Base-by-base conservation (phyloP, 768 basidiomycete genomes). In the Mycena rebaudengoi region DNA sequence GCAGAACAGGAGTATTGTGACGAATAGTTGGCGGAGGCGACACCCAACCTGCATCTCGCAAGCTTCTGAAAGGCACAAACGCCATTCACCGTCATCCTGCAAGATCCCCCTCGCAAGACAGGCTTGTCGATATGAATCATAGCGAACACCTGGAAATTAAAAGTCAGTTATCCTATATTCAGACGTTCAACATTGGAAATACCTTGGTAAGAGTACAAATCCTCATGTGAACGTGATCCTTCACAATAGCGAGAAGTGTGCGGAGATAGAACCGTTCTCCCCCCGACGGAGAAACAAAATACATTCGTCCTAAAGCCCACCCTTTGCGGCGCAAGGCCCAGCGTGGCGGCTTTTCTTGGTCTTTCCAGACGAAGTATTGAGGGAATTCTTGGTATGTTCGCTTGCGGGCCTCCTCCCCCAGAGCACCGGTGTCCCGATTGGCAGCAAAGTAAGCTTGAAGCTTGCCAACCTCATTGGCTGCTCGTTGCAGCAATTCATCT, bases 11-110 rank as follows among this genome's bases (percentile, higher is more conserved):
- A 64, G 56, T 23, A 80, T 63, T 5, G 73, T 75, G 0, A 73
- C 75, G 71, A 83, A 83, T 0, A 82, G 72, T 1, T 67, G 60
- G 11, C 76, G 73, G 1, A 82, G 69, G 4, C 50, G 55, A 2
- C 16, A 44, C 12, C 80, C 82, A 8, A 77, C 76, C 32, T 76
- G 70, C 62, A 81, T 78, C 5, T 35, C 25, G 11, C 69, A 35
- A 3, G 80, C 82, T 43, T 83, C 82, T 12, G 69, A 11, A 0
- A 83, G 68, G 58, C 82, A 83, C 18, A 58, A 67, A 0, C 63
- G 37, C 80, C 80, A 83, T 66, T 85, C 83, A 0, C 72, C 67
- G 69, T 85, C 82, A 71, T 82, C 76, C 39, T 80, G 73, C 0
- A 80, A 57, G 0, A 82, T 66, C 0, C 80, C 79, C 3, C 70